These are phyloP conservation scores for Candida glucosophila DNA, from an alignment of 1,139 yeast genomes.

Conservation along the genomic window DNA sequence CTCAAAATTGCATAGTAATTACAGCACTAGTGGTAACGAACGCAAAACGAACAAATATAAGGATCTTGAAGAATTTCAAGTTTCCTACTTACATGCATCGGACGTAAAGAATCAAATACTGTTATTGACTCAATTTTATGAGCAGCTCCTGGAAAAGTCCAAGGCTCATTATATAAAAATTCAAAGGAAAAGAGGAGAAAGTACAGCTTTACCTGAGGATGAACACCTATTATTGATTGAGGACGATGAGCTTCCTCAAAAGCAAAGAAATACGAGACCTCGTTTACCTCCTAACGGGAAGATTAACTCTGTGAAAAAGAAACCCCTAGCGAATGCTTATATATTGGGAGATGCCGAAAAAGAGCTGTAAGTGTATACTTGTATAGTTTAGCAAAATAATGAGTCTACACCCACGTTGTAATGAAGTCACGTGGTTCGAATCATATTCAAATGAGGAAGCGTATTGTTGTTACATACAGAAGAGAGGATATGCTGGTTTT, in stretches of 20 bases:
- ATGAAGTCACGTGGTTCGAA: no score
- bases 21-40: slow-evolving; percentile 30
- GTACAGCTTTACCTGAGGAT: slow-evolving; percentile 33
- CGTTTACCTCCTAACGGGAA: slow-evolving; percentile 93
- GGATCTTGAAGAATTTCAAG: slow-evolving; percentile 48
- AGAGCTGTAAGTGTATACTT: no score
- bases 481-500: no score
- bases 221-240: slow-evolving; percentile 48
- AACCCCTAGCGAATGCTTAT: slow-evolving; percentile 43
- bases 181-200: slow-evolving; percentile 46
- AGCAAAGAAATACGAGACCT: slow-evolving; percentile 72
- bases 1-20: slow-evolving; percentile 58
- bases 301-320: slow-evolving; percentile 63
- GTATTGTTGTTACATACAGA: no score
- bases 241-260: slow-evolving; percentile 76
- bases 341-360: slow-evolving; percentile 24
- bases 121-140: slow-evolving; percentile 51
- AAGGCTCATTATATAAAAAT: slow-evolving; percentile 38
- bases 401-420: slow-evolving; percentile 2
- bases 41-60: slow-evolving; percentile 48
- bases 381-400: slow-evolving; percentile 1
- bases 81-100: slow-evolving; percentile 38
- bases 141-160: slow-evolving; percentile 43
- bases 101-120: slow-evolving; percentile 50
- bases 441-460: no score